Conservation (phyloP, 768 basidiomycete species). For the Amanita thiersii region DNA sequence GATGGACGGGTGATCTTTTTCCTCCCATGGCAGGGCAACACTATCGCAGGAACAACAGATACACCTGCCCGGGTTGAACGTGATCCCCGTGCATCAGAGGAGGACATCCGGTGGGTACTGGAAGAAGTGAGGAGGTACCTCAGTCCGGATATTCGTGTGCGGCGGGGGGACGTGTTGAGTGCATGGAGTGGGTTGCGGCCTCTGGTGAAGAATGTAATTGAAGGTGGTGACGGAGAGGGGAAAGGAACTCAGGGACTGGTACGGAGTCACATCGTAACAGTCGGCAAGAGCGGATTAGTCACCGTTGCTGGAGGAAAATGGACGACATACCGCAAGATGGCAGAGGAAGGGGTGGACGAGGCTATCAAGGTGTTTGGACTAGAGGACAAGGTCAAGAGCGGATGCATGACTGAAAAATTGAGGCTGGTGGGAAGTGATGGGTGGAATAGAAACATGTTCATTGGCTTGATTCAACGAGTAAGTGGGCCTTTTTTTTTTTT, state of each 20-base stretch:
- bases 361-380: slow-evolving; percentile 77
- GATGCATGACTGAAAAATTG: slow-evolving; percentile 73
- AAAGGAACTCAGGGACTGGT: slow-evolving; percentile 81
- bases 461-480: slow-evolving; percentile 87
- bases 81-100: slow-evolving; percentile 80
- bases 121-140: slow-evolving; percentile 90
- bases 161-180: slow-evolving; percentile 89
- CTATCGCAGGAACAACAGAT: slow-evolving; percentile 96
- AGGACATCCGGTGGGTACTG: slow-evolving; percentile 95
- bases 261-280: slow-evolving; percentile 87
- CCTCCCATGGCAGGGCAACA: slow-evolving; percentile 97
- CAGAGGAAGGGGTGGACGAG: slow-evolving; percentile 85
- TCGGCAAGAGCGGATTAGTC: slow-evolving; percentile 71
- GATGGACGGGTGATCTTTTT: slow-evolving; percentile 99
- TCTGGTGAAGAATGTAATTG: slow-evolving; percentile 58
- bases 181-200: slow-evolving; percentile 94
- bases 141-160: slow-evolving; percentile 85
- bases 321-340: slow-evolving; percentile 97
- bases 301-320: slow-evolving; percentile 98
- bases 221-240: slow-evolving; percentile 18
- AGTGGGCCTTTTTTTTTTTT: slow-evolving; percentile 17
- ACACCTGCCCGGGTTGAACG: slow-evolving; percentile 60
- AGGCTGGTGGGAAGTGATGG: slow-evolving; percentile 88
- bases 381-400: slow-evolving; percentile 39
- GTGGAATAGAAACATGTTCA: slow-evolving; percentile 96